Evolutionary conservation across 2,329 filamentous ascomycete species (phyloP).

Genomic region (Mycosphaerella sp.): DNA sequence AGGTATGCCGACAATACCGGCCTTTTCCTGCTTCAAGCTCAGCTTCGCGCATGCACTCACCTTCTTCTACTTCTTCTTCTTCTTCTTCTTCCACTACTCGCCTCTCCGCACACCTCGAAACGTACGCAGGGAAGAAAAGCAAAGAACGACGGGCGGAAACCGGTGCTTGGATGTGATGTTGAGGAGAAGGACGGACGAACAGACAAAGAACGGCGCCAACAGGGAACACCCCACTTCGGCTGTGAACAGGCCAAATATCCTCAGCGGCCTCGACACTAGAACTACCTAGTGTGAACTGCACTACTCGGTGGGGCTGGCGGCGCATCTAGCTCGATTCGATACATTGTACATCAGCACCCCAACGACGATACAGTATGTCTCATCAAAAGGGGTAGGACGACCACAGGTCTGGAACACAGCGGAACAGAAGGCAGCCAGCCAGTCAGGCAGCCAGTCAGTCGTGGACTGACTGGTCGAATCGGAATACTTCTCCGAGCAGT

Average conservation of each 20-base stretch:
- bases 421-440: no score
- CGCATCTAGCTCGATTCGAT: neutral
- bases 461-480: no score
- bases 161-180: neutral
- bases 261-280: neutral
- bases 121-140: slow-evolving; percentile 5
- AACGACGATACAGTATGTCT: no score
- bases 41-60: neutral
- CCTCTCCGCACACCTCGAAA: slow-evolving; percentile 11
- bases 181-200: neutral
- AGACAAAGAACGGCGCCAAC: neutral
- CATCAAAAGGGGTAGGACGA: no score
- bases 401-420: no score
- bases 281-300: no score
- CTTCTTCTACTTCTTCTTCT: slow-evolving; percentile 7
- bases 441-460: no score
- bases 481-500: no score
- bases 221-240: neutral
- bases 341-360: no score
- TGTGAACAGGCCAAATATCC: neutral
- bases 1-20: neutral
- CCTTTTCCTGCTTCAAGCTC: neutral
- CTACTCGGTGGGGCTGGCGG: neutral
- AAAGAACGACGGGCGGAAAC: neutral
- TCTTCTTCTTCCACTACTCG: slow-evolving; percentile 8